Conservation (phyloP, 73 alveolate species). For the Stentor roeselii region DNA sequence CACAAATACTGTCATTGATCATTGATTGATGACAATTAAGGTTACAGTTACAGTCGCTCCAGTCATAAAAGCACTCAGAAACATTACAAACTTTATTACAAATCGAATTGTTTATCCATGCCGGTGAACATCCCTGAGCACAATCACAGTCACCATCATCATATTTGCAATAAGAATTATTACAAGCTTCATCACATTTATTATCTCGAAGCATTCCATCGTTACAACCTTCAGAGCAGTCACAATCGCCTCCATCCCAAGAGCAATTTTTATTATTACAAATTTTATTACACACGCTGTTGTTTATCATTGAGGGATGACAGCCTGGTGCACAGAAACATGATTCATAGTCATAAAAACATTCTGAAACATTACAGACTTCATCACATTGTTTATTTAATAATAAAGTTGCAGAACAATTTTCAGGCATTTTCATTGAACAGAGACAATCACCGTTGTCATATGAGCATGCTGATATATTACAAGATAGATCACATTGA, state of each 20-base stretch:
- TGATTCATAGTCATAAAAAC: neutral
- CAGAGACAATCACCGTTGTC: slow-evolving; percentile 7
- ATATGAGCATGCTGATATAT: neutral
- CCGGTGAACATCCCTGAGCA: no score
- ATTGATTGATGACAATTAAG: no score
- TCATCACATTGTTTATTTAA: neutral
- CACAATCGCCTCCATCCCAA: no score
- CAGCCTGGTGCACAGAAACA: no score
- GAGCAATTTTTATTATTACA: neutral
- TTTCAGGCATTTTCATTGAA: no score
- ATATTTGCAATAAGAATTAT: neutral
- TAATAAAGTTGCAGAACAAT: neutral
- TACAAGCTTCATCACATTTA: neutral
- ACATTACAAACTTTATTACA: neutral
- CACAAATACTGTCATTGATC: no score
- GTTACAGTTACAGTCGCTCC: no score
- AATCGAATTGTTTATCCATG: no score
- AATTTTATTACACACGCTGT: neutral
- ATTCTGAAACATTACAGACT: neutral
- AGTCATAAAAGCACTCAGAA: neutral
- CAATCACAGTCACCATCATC: neutral
- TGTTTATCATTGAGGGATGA: no score
- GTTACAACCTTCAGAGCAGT: neutral
- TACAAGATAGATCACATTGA: neutral
- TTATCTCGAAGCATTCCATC: neutral